Conservation (phyloP, 2,329 filamentous ascomycete genomes). For the Trichophaea hybrida region DNA sequence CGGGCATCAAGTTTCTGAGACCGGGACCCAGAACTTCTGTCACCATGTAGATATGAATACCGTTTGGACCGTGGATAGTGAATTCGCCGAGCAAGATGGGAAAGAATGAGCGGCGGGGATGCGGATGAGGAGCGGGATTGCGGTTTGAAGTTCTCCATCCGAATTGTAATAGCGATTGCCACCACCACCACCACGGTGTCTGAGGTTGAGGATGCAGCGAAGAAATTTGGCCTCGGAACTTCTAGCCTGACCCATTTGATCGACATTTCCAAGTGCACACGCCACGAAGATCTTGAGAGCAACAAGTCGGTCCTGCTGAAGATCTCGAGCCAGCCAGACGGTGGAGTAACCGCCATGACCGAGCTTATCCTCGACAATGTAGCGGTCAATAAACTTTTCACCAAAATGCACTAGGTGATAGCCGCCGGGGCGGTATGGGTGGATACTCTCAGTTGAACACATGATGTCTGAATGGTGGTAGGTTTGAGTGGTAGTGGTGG, state of each 20-base stretch:
- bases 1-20: background rate
- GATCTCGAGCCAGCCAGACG: constrained; percentile 8
- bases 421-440: constrained; percentile 1
- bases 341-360: constrained; percentile 9
- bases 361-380: constrained; percentile 9
- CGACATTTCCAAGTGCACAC: too few species aligned
- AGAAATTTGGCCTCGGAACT: too few species aligned
- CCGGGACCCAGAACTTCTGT: constrained; percentile 2
- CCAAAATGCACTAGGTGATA: constrained; percentile 1
- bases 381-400: background rate
- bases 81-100: constrained; percentile 2
- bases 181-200: too few species aligned
- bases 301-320: background rate
- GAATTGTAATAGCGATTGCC: too few species aligned
- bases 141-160: too few species aligned
- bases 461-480: too few species aligned
- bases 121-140: too few species aligned
- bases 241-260: too few species aligned
- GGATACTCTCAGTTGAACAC: background rate
- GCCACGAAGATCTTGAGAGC: background rate
- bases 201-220: too few species aligned
- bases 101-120: background rate
- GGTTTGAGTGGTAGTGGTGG: too few species aligned
- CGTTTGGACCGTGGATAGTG: background rate
- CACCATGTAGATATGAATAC: constrained; percentile 6